A percentile compares a stretch with the other conserved stretches of the same genome.
These are phyloP conservation scores for Aspergillus hortae DNA, from an alignment of 2,329 filamentous ascomycete species.

Conservation along the genomic window DNA sequence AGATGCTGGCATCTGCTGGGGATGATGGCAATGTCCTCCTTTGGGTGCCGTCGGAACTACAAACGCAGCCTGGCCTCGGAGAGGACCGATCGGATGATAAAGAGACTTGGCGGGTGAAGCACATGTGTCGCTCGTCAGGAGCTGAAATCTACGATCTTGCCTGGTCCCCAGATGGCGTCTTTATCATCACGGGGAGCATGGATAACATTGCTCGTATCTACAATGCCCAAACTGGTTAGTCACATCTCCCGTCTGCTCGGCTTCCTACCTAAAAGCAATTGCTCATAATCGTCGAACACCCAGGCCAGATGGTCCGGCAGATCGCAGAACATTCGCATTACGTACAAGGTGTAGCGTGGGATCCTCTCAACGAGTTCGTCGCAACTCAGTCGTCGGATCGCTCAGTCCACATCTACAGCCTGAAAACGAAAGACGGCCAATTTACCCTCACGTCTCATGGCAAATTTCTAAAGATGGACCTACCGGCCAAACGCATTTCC, in stretches of 20 bases:
- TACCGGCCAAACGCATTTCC: constrained; percentile 86
- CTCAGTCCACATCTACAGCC: constrained; percentile 93
- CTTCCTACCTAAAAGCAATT: neutral
- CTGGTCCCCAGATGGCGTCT: constrained; percentile 94
- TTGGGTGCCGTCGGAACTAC: constrained; percentile 84
- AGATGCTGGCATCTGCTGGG: constrained; percentile 88
- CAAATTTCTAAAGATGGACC: constrained; percentile 84
- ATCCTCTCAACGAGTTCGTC: constrained; percentile 95
- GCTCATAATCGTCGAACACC: constrained; percentile 21
- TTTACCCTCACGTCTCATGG: constrained; percentile 77
- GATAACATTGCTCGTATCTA: constrained; percentile 98
- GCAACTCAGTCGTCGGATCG: constrained; percentile 97
- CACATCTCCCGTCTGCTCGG: neutral
- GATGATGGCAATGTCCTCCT: constrained; percentile 96
- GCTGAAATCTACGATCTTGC: constrained; percentile 97
- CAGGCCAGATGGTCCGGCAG: constrained; percentile 72
- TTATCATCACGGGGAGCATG: constrained; percentile 99
- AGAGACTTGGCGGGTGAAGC: constrained; percentile 93
- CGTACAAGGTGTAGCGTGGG: constrained; percentile 97
- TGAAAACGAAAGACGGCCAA: constrained; percentile 94
- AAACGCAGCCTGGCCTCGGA: constrained; percentile 65
- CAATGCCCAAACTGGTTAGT: constrained; percentile 80
- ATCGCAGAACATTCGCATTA: constrained; percentile 98
- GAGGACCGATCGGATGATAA: constrained; percentile 88
- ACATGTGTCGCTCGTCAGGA: constrained; percentile 93